Base-by-base conservation (phyloP, 2,329 filamentous ascomycete species). In the Hypoxylon sp. region DNA sequence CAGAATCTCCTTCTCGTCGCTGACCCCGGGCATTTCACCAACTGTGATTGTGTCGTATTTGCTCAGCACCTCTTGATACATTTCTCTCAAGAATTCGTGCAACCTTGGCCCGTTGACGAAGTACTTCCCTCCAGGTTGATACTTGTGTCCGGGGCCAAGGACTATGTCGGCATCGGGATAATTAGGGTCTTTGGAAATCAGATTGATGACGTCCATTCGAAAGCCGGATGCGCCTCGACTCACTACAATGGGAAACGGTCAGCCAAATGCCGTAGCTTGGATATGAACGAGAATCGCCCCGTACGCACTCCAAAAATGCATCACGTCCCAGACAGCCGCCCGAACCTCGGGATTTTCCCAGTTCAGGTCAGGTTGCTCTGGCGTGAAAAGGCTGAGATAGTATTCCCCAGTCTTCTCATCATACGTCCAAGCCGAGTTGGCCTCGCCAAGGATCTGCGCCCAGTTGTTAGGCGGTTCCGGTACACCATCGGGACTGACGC, bases 291-390 rank as follows among this genome's bases (percentile, higher is more conserved):
- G 8, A 33, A 33, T 44, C 42, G 17, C 8, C 35, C 24, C 3
- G 11, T 14, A 66, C 69, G 37, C 14, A 70, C 66, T 86, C 93
- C 93, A 96, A 77, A 94, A 96, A 31, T 87, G 86, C 87, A 94
- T 92, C 4, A 91, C 85, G 14, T 90, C 84, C 77, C 94, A 92
- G 5, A 94, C 89, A 1, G 92, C 92, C 50, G 87, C 81, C 14
- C 92, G 86, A 0, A 91, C 87, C 9, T 86, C 87, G 0, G 84
- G 84, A 63, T 91, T 92, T 75, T 94, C 91, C 92, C 92, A 96
- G 80, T 96, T 96, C n/a, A 96, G 84, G 73, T 96, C 93, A 0
- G 93, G 93, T 77, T 95, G 93, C 71, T 92, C 88, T 4, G 86
- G 86, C 5, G 90, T 89, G 78, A 93, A 97, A 10, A 96, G 84